Evolutionary conservation across 1,284 basidiomycete genomes (phyloP).

Genomic region (Thelephora terrestris): DNA sequence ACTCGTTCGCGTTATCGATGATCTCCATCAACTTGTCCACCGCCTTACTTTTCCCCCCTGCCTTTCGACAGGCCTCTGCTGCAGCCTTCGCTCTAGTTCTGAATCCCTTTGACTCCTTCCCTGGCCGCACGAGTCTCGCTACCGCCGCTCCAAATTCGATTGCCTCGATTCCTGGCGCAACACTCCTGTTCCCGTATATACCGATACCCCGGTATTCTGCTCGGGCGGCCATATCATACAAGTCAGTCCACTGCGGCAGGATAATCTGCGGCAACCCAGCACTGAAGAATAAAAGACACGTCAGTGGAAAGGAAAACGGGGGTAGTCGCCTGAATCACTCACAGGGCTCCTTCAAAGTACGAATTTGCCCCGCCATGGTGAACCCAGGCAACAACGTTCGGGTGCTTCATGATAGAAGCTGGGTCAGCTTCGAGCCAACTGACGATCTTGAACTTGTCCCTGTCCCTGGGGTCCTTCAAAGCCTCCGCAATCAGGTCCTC

Average conservation of each 20-base stretch:
- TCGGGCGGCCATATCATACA: constrained; percentile 10
- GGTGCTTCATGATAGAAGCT: constrained; percentile 6
- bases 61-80: constrained; percentile 6
- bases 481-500: constrained; percentile 3
- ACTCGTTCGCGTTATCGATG: too few species aligned
- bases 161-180: constrained; percentile 5
- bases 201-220: constrained; percentile 10
- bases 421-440: constrained; percentile 9
- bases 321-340: background rate
- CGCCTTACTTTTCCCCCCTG: constrained; percentile 7
- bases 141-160: constrained; percentile 6
- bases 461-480: background rate
- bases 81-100: constrained; percentile 6
- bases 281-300: background rate
- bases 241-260: constrained; percentile 10
- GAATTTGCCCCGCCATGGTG: constrained; percentile 9
- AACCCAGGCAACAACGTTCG: constrained; percentile 7
- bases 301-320: constrained; percentile 1
- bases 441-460: constrained; percentile 5
- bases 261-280: constrained; percentile 9
- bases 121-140: background rate
- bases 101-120: constrained; percentile 3
- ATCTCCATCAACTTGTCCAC: constrained; percentile 5
- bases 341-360: background rate
- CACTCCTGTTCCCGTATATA: constrained; percentile 8